phyloP scores from a whole-genome alignment of 257 asterid species.

The Pogostemon cablin region DNA sequence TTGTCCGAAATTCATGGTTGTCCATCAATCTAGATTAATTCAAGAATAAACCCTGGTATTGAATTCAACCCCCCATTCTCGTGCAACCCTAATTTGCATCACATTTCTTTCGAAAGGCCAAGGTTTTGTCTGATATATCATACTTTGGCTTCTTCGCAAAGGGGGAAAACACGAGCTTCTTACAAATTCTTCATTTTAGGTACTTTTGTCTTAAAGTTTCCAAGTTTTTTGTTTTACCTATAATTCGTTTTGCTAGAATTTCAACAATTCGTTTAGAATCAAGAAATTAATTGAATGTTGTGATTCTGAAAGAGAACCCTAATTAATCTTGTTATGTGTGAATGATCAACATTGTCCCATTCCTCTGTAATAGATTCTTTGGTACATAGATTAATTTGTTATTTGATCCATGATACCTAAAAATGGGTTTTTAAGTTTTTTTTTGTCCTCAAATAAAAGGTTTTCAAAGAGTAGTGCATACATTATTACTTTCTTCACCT shows the following conservation, averaged over 20 bases:
- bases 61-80: constrained; percentile 27
- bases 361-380: neutral
- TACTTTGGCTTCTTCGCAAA: constrained; percentile 16
- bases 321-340: constrained; percentile 2
- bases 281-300: neutral
- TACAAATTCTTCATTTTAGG: constrained; percentile 36
- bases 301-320: constrained; percentile 3
- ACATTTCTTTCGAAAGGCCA: constrained; percentile 26
- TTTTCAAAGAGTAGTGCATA: neutral
- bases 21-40: constrained; percentile 40
- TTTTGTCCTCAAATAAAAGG: neutral
- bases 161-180: constrained; percentile 10
- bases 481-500: neutral
- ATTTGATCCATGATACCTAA: neutral
- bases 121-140: constrained; percentile 33
- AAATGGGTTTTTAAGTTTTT: neutral
- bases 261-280: constrained; percentile 23
- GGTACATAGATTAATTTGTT: neutral
- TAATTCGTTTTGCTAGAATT: neutral
- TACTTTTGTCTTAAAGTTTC: neutral
- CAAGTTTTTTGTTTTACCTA: neutral
- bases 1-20: constrained; percentile 50
- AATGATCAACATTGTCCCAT: constrained; percentile 13
- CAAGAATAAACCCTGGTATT: constrained; percentile 49
- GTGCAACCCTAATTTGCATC: constrained; percentile 38